phyloP scores from a whole-genome alignment of 192 early-diverging fungal species.

The Physocladia obscura region DNA sequence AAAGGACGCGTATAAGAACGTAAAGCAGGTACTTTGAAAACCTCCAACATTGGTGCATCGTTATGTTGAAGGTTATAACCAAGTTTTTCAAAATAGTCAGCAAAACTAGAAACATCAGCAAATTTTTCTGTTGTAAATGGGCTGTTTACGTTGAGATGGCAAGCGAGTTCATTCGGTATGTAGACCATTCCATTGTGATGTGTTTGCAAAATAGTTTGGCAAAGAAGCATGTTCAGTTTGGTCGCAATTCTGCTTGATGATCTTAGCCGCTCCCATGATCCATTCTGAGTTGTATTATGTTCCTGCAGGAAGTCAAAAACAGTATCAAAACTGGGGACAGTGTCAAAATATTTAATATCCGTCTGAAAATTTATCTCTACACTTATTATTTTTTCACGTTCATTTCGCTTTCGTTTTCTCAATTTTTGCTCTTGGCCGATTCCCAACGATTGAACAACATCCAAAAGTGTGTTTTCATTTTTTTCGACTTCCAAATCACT shows the following conservation, averaged over 20 bases:
- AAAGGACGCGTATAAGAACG: slow-evolving; percentile 13
- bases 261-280: no score
- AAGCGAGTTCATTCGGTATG: background rate
- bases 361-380: no score
- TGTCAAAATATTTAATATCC: no score
- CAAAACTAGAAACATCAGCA: slow-evolving; percentile 19
- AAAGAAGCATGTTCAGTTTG: slow-evolving; percentile 27
- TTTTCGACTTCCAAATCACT: background rate
- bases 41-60: slow-evolving; percentile 31
- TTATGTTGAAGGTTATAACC: slow-evolving; percentile 39
- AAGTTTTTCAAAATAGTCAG: slow-evolving; percentile 28
- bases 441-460: slow-evolving; percentile 1
- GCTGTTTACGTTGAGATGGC: slow-evolving; percentile 5
- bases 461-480: background rate
- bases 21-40: slow-evolving; percentile 8
- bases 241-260: background rate
- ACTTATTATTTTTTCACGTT: no score
- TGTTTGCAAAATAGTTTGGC: slow-evolving; percentile 32
- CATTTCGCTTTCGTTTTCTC: background rate
- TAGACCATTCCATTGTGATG: slow-evolving; percentile 40
- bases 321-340: no score
- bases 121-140: slow-evolving; percentile 23
- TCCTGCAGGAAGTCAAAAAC: background rate
- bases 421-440: background rate
- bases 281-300: no score